A percentile compares a stretch with the other conserved stretches of the same genome.
These are phyloP conservation scores for Ascomycota sp. DNA, from an alignment of 2,329 filamentous ascomycete genomes.

Conservation along the genomic window DNA sequence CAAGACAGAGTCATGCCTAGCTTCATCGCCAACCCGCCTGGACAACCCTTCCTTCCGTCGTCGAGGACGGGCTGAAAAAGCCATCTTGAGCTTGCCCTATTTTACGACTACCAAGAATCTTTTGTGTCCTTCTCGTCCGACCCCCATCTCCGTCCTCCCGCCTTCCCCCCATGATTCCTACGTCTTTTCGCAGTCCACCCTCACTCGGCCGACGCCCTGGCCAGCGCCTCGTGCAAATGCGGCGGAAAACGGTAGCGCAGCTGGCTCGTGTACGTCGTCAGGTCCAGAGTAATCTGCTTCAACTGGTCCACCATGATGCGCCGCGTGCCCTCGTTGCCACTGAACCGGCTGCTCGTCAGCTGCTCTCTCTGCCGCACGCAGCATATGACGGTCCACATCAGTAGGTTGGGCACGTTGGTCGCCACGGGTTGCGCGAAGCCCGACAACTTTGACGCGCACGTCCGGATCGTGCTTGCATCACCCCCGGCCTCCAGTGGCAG, in stretches of 20 bases:
- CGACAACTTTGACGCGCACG: conserved; percentile 62
- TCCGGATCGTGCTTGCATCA: conserved; percentile 60
- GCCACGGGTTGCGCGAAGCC: conserved; percentile 61
- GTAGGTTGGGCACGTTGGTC: conserved; percentile 71
- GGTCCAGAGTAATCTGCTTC: conserved; percentile 64
- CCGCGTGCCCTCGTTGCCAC: conserved; percentile 46
- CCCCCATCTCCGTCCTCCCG: too few relatives aligned
- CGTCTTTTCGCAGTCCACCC: too few relatives aligned
- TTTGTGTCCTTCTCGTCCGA: too few relatives aligned
- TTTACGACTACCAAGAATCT: too few relatives aligned
- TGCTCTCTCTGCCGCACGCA: conserved; percentile 61
- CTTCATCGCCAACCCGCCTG: too few relatives aligned
- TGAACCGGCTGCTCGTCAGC: conserved; percentile 51
- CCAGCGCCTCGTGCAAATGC: conserved; percentile 72
- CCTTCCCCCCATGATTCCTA: too few relatives aligned
- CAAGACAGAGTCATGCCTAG: too few relatives aligned
- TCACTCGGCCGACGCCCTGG: conserved; percentile 54
- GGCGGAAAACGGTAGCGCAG: conserved; percentile 79
- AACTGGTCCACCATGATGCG: conserved; percentile 47
- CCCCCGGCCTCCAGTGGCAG: conserved; percentile 59
- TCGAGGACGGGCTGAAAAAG: too few relatives aligned
- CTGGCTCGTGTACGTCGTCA: conserved; percentile 87
- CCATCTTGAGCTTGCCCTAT: too few relatives aligned
- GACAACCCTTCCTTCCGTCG: too few relatives aligned
- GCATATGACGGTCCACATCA: conserved; percentile 85